Conservation (phyloP, 805 yeast species). For the Priceomyces melissophilus region DNA sequence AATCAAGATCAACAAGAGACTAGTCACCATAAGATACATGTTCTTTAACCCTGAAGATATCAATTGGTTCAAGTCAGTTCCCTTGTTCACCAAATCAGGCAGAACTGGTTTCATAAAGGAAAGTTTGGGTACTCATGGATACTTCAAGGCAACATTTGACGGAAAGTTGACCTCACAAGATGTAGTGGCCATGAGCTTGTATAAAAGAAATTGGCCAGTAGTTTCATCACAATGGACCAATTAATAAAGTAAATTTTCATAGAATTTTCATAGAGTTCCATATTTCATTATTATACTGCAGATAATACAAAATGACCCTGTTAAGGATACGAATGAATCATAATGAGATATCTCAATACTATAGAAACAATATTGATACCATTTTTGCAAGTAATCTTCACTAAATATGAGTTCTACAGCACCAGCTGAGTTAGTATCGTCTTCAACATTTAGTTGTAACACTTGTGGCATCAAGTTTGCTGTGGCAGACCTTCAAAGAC, state of each 20-base stretch:
- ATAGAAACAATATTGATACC: no score
- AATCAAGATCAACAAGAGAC: conserved; percentile 87
- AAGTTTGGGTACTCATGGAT: conserved; percentile 96
- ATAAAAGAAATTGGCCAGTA: conserved; percentile 91
- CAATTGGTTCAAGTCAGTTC: conserved; percentile 84
- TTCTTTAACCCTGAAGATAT: conserved; percentile 91
- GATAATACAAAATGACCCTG: not conserved
- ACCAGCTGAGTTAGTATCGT: not conserved
- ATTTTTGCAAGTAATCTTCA: conserved; percentile 18
- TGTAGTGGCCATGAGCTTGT: conserved; percentile 87
- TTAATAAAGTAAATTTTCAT: no score
- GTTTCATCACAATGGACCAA: conserved; percentile 31
- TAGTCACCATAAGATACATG: conserved; percentile 94
- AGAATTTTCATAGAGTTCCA: no score
- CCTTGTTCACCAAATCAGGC: conserved; percentile 88
- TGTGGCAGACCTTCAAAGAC: conserved; percentile 35
- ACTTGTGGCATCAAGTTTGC: conserved; percentile 39
- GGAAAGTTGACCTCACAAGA: conserved; percentile 89
- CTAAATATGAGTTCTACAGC: no score
- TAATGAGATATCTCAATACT: not conserved
- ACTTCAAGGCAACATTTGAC: conserved; percentile 93
- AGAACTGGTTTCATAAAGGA: conserved; percentile 94
- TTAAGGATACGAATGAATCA: not conserved
- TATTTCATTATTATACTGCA: no score
- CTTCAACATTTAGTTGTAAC: conserved; percentile 33